Base-by-base conservation (phyloP, 1,139 yeast genomes). In the Barnettozyma hawaiiensis region DNA sequence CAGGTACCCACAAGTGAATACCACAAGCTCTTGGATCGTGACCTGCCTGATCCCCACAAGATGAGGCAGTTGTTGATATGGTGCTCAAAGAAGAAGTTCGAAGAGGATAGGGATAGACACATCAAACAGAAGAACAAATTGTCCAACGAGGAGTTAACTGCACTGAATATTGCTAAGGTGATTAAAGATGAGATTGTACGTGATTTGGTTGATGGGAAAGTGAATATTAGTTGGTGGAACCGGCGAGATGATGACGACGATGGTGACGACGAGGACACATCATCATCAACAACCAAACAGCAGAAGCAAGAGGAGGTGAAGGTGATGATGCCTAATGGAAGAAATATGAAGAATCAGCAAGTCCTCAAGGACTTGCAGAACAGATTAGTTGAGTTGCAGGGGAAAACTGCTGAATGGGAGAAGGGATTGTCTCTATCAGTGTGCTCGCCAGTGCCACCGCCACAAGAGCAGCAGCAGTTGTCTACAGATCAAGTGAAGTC, bases 51-150 rank as follows among this genome's bases (percentile, higher is more conserved):
- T 44, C 86, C 90, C 0, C 84, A 81, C 53, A 69, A 80, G 47
- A 77, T 85, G 82, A 70, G 82, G 49, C 89, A 82, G 55, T 60
- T 85, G 18, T 59, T 85, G 41, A 68, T 77, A 4, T 84, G 94
- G 95, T 77, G 85, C 45, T 68, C 81, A 27, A 75, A 75, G 46
- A 69, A 81, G 45, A 65, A 66, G 32, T 54, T 74, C 31, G 71
- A 69, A 19, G 69, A 66, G 7, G 57, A 59, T 23, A 62, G 63
- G 38, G 55, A 58, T 29, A 55, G 53, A 38, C 52, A 53, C 22
- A 49, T 55, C 32, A 58, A 55, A 7, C 52, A 48, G 19, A 53
- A 51, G 34, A 46, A 49, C 36, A 53, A 47, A 37, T 50, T 58
- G 39, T 55, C 60, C n/a, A 51, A 51, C 20, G 59, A 67, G 35